These are phyloP conservation scores for Cladophialophora bantiana DNA, from an alignment of 2,329 filamentous ascomycete genomes.

Conservation along the genomic window DNA sequence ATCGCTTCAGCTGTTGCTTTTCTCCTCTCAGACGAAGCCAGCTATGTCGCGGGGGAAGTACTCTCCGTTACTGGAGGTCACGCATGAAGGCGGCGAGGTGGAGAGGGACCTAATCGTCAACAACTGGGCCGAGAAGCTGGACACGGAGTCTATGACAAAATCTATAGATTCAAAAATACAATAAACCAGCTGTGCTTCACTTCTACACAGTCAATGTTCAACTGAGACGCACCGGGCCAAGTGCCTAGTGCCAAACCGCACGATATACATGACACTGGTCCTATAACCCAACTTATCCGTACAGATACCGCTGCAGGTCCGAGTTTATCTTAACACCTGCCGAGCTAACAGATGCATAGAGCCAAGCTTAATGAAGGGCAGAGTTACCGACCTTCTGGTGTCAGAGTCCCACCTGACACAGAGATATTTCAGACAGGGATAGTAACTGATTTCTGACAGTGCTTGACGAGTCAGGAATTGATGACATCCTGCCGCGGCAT, in stretches of 20 bases:
- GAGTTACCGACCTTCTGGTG: too few species aligned
- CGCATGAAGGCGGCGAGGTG: not conserved
- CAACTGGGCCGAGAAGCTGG: not conserved
- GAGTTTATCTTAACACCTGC: too few species aligned
- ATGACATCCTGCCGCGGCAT: not conserved
- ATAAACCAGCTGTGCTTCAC: too few species aligned
- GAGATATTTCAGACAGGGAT: conserved; percentile 11
- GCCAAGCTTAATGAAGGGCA: too few species aligned
- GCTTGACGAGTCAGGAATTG: not conserved
- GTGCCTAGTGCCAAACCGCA: too few species aligned
- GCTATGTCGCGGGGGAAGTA: conserved; percentile 42
- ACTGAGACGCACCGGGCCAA: too few species aligned
- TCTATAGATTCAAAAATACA: not conserved
- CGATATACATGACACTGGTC: too few species aligned
- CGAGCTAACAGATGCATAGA: too few species aligned
- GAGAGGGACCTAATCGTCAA: not conserved
- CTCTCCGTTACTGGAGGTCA: conserved; percentile 27
- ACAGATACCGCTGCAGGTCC: too few species aligned
- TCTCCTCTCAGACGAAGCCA: conserved; percentile 55
- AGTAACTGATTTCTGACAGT: conserved; percentile 24
- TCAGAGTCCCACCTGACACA: not conserved
- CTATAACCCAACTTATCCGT: too few species aligned
- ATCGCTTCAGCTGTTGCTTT: conserved; percentile 56
- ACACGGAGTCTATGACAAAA: not conserved
- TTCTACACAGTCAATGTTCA: too few species aligned